phyloP scores from a whole-genome alignment of 768 basidiomycete species.

The Lactifluus rugatus region DNA sequence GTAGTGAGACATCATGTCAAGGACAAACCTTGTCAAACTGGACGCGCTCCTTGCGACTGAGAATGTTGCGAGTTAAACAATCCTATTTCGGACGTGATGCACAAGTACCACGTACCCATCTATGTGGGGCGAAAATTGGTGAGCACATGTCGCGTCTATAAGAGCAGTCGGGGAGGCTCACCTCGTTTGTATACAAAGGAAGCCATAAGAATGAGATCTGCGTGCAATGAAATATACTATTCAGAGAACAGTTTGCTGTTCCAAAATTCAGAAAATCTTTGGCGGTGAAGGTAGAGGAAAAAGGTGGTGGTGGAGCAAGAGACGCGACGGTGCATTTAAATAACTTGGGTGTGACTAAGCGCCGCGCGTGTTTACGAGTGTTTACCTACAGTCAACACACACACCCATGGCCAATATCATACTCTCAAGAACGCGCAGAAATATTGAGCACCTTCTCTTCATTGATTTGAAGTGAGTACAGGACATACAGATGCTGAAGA shows the following conservation, averaged over 20 bases:
- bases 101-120: conserved; percentile 38
- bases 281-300: not conserved
- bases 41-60: conserved; percentile 80
- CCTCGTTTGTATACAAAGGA: conserved; percentile 53
- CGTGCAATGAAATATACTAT: not conserved
- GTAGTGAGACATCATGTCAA: not conserved
- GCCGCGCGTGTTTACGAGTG: conserved; percentile 5
- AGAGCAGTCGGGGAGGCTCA: conserved; percentile 23
- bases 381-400: conserved; percentile 3
- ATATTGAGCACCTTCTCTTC: no score
- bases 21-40: conserved; percentile 80
- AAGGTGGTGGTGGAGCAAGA: not conserved
- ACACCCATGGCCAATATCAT: not conserved
- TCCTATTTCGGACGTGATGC: conserved; percentile 22
- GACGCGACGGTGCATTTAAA: conserved; percentile 5
- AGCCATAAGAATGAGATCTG: conserved; percentile 1
- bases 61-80: conserved; percentile 17
- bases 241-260: not conserved
- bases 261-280: not conserved
- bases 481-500: not conserved
- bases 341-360: conserved; percentile 15
- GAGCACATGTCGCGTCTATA: not conserved
- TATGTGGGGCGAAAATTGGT: conserved; percentile 22
- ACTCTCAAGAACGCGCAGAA: not conserved
- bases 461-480: not conserved